Base-by-base conservation (phyloP, 169 alveolate species). In the Neospora caninum region DNA sequence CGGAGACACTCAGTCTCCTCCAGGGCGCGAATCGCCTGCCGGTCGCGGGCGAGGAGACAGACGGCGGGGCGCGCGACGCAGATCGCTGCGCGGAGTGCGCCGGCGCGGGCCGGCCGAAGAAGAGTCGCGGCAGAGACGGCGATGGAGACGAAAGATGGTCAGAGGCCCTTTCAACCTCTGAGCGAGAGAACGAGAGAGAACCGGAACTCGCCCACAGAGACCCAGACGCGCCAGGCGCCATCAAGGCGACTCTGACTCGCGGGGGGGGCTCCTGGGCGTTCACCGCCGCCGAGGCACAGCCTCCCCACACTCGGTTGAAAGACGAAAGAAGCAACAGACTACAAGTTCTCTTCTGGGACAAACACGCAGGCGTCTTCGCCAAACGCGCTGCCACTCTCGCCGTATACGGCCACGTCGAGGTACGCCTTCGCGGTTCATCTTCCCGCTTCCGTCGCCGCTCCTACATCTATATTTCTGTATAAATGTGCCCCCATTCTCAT, bases 1-100 rank as follows among this genome's bases (percentile, higher is more conserved):
- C 67, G 88, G 91, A 92, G 92, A 91, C 82, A 58, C 92, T 92
- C 92, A 83, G 91, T 42, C 80, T 92, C 87, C 95, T 92, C 73
- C 95, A 92, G 91, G 88, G 95, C 92, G 88, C 80, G 16, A 82
- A 88, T 0, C 92, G 43, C 70, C 92, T 82, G 7, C 88, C 49
- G 0, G 70, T 4, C 64, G 78, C 39, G 53, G 91, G 67, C n/a
- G 82, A 69, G 80, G 94, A 73, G 36, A 78, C 92, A 58, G 86
- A 67, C 58, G 13, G 58, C 64, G 70, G 43, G 43, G 94, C 87
- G 27, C 86, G 54, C 38, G 86, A 67, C 36, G 69, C 69, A n/a
- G 88, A 67, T 80, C 80, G 38, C 34, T 13, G 45, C 29, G 34
- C 82, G 58, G 84, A 22, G 58, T 4, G 13, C 58, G 20, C 88